A percentile compares a stretch with the other conserved stretches of the same genome.
phyloP scores from a whole-genome alignment of 768 basidiomycete genomes.

The Fomitopsis serialis region DNA sequence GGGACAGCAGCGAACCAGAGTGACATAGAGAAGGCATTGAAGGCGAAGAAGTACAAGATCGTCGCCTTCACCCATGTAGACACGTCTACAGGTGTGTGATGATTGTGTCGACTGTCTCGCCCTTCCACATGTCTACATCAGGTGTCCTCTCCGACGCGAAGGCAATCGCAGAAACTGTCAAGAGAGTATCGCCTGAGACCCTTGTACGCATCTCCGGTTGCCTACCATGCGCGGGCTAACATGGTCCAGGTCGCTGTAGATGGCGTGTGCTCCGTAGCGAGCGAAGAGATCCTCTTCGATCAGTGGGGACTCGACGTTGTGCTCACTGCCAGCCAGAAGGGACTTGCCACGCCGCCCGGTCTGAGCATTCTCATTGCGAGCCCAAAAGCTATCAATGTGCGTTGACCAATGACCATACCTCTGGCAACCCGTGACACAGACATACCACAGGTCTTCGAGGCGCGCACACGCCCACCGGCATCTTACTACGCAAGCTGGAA shows the following conservation, averaged over 20 bases:
- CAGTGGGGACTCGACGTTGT: constrained; percentile 92
- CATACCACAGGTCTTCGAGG: constrained; percentile 47
- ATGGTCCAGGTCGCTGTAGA: constrained; percentile 65
- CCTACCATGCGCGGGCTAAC: neutral
- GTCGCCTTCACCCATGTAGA: constrained; percentile 95
- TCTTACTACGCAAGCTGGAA: constrained; percentile 91
- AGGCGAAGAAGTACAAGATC: constrained; percentile 78
- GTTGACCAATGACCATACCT: constrained; percentile 9
- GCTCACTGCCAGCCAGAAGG: constrained; percentile 84
- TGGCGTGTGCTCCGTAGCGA: constrained; percentile 94
- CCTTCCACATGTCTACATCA: constrained; percentile 14
- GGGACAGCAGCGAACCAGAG: constrained; percentile 65
- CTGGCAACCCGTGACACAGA: constrained; percentile 3
- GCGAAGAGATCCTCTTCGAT: constrained; percentile 93
- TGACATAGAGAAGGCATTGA: constrained; percentile 64
- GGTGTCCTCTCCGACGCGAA: constrained; percentile 86
- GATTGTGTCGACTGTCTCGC: neutral
- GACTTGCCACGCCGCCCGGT: constrained; percentile 90
- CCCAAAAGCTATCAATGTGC: constrained; percentile 67
- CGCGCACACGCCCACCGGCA: constrained; percentile 56
- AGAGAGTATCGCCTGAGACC: constrained; percentile 76
- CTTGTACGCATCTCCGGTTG: constrained; percentile 39
- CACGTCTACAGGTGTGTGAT: constrained; percentile 62
- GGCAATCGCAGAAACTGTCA: constrained; percentile 67
- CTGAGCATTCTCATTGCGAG: constrained; percentile 83